Conservation (phyloP, 2,329 filamentous ascomycete genomes). For the Aspergillus luchuensis region DNA sequence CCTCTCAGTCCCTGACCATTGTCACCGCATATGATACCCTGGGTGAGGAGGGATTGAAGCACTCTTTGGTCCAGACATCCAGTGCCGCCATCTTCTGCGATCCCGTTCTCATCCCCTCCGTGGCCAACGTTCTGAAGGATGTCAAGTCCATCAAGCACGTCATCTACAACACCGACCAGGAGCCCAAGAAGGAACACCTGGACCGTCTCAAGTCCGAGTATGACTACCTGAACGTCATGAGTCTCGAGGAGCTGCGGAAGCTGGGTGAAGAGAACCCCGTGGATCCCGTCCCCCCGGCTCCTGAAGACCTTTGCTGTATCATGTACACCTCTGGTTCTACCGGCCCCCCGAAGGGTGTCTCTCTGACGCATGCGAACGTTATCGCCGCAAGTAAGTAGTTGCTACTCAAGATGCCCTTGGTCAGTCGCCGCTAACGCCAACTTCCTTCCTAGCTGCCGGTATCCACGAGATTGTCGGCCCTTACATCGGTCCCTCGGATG, state of each 20-base stretch:
- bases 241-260: slow-evolving; percentile 59
- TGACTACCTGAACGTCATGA: slow-evolving; percentile 55
- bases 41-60: slow-evolving; percentile 78
- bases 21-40: slow-evolving; percentile 96
- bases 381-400: slow-evolving; percentile 71
- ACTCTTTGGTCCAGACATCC: slow-evolving; percentile 79
- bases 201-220: slow-evolving; percentile 57
- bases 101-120: slow-evolving; percentile 69
- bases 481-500: slow-evolving; percentile 75
- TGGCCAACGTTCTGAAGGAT: slow-evolving; percentile 58
- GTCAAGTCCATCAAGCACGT: slow-evolving; percentile 59
- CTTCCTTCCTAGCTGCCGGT: slow-evolving; percentile 66
- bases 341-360: slow-evolving; percentile 84
- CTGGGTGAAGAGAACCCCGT: slow-evolving; percentile 66
- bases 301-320: slow-evolving; percentile 78
- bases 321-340: slow-evolving; percentile 87
- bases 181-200: slow-evolving; percentile 55
- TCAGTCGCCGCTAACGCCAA: slow-evolving; percentile 8
- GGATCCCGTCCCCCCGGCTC: slow-evolving; percentile 69
- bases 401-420: not conserved
- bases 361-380: slow-evolving; percentile 77
- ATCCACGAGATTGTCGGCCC: slow-evolving; percentile 75
- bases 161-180: slow-evolving; percentile 60
- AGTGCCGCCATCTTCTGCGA: slow-evolving; percentile 86
- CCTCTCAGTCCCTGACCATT: slow-evolving; percentile 85